phyloP scores from a whole-genome alignment of 225 moss, liverwort and hornwort species.

The Climacium dendroides region DNA sequence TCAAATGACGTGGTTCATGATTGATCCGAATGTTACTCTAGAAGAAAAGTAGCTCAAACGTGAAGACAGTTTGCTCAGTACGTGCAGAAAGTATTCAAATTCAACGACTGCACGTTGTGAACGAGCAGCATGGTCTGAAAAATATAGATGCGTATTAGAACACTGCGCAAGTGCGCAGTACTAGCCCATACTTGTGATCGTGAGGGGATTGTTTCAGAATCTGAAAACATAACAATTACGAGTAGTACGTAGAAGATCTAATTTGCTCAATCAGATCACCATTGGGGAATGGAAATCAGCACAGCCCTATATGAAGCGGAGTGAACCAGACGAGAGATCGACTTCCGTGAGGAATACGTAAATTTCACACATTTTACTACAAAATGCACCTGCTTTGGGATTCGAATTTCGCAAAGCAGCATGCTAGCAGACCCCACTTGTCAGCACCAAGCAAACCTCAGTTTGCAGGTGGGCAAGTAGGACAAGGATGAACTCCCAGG shows the following conservation, averaged over 20 bases:
- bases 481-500: not conserved
- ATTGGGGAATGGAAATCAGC: not conserved
- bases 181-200: not conserved
- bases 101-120: not conserved
- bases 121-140: not conserved
- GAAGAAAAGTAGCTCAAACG: not conserved
- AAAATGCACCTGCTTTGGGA: not conserved
- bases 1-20: not conserved
- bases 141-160: not conserved
- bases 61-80: not conserved
- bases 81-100: not conserved
- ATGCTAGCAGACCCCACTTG: not conserved
- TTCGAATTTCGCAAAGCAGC: not conserved
- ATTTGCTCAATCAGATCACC: not conserved
- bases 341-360: not conserved
- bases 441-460: not conserved
- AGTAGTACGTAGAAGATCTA: not conserved
- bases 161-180: too few relatives aligned
- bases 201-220: not conserved
- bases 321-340: not conserved
- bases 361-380: conserved; percentile 5
- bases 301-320: not conserved
- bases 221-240: not conserved
- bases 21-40: not conserved
- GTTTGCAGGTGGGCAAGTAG: not conserved